A percentile compares a stretch with the other conserved stretches of the same genome.
Conservation (phyloP, 257 asterid genomes). For the Lycium barbarum region DNA sequence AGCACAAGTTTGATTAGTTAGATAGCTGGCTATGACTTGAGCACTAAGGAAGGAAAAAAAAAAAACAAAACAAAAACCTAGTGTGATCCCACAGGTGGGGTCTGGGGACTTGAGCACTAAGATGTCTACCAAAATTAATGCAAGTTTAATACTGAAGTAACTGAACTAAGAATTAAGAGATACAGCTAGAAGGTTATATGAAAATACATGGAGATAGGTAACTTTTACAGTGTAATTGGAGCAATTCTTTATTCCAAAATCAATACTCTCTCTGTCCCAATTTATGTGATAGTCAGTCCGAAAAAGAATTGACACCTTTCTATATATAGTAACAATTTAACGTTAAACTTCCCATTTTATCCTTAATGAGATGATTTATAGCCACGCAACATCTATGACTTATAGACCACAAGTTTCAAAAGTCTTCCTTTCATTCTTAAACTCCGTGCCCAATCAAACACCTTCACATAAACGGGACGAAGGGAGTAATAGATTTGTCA, state of each 20-base stretch:
- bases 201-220: not conserved
- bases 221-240: not conserved
- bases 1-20: conserved; percentile 27
- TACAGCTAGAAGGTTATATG: not conserved
- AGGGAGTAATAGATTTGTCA: not conserved
- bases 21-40: conserved; percentile 11
- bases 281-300: too few relatives aligned
- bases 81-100: too few relatives aligned
- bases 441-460: too few relatives aligned
- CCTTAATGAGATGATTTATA: too few relatives aligned
- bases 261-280: not conserved
- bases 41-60: not conserved
- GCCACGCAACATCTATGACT: too few relatives aligned
- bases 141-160: not conserved
- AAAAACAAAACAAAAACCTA: too few relatives aligned
- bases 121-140: not conserved
- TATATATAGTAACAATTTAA: too few relatives aligned
- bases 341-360: too few relatives aligned
- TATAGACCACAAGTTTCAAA: too few relatives aligned
- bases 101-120: not conserved
- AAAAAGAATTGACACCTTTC: too few relatives aligned
- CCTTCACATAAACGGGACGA: too few relatives aligned
- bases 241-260: not conserved
- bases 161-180: not conserved
- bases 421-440: too few relatives aligned